Conservation (phyloP, 306 rosid species). For the Aeschynomene evenia region DNA sequence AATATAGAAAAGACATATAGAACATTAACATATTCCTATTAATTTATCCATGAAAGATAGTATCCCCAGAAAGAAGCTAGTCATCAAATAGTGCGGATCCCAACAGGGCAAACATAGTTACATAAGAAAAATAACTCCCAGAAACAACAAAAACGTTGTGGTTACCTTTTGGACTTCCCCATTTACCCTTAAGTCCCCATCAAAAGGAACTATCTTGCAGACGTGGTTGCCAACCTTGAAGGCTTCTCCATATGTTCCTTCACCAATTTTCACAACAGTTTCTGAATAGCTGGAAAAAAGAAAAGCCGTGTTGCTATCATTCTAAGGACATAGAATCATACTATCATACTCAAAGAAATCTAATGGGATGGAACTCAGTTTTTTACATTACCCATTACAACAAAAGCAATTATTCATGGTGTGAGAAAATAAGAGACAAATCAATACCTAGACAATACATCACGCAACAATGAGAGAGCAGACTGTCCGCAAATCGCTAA, state of each 20-base stretch:
- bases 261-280: conserved; percentile 72
- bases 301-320: conserved; percentile 22
- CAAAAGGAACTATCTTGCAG: conserved; percentile 91
- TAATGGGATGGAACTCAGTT: background rate
- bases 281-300: conserved; percentile 55
- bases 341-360: conserved; percentile 9
- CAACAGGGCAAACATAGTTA: conserved; percentile 3
- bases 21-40: conserved; percentile 17
- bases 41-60: background rate
- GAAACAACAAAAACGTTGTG: conserved; percentile 6
- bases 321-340: conserved; percentile 23
- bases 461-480: conserved; percentile 54
- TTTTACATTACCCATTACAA: background rate
- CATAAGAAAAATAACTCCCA: conserved; percentile 7
- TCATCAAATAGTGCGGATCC: conserved; percentile 1
- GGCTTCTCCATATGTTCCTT: conserved; percentile 97
- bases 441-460: conserved; percentile 65
- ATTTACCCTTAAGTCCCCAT: conserved; percentile 78
- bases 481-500: conserved; percentile 85
- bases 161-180: conserved; percentile 92
- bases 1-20: conserved; percentile 23
- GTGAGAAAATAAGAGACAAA: conserved; percentile 37
- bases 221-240: conserved; percentile 74
- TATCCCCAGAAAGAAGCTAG: conserved; percentile 5
- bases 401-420: background rate